A percentile compares a stretch with the other conserved stretches of the same genome.
phyloP scores from a whole-genome alignment of 2,329 filamentous ascomycete genomes.

The Trichoderma afroharzianum region DNA sequence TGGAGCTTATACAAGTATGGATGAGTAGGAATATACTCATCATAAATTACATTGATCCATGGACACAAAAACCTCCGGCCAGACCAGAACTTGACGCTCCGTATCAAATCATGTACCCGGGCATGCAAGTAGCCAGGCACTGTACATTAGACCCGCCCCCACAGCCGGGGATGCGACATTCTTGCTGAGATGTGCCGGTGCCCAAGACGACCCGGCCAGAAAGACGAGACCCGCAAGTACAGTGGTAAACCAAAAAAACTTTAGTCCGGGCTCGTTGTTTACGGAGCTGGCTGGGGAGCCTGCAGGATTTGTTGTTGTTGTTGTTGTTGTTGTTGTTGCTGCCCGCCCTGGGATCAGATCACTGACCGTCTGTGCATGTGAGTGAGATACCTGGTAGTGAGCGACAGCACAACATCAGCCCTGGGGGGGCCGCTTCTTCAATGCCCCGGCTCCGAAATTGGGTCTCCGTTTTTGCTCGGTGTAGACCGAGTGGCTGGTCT shows the following conservation, averaged over 20 bases:
- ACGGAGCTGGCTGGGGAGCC: neutral
- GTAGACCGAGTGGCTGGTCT: constrained; percentile 9
- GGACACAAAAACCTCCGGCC: neutral
- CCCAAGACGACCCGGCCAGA: neutral
- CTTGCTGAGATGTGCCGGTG: constrained; percentile 12
- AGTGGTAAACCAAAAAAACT: constrained; percentile 1
- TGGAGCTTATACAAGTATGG: neutral
- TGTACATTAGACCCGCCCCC: constrained; percentile 12
- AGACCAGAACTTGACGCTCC: neutral
- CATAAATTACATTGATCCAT: neutral
- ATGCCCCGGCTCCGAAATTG: neutral
- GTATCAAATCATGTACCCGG: neutral
- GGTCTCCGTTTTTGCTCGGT: constrained; percentile 3
- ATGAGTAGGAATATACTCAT: neutral
- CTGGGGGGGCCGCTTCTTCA: neutral
- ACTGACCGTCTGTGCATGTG: neutral
- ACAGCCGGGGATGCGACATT: constrained; percentile 13
- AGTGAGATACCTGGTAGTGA: neutral
- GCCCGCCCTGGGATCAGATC: too few species aligned
- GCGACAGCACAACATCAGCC: neutral
- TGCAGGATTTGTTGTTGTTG: neutral
- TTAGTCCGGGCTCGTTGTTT: neutral
- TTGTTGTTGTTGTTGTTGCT: neutral
- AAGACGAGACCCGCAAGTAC: neutral
- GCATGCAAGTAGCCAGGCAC: neutral